These are phyloP conservation scores for Entonaema liquescens DNA, from an alignment of 495 filamentous ascomycete genomes.

Conservation along the genomic window DNA sequence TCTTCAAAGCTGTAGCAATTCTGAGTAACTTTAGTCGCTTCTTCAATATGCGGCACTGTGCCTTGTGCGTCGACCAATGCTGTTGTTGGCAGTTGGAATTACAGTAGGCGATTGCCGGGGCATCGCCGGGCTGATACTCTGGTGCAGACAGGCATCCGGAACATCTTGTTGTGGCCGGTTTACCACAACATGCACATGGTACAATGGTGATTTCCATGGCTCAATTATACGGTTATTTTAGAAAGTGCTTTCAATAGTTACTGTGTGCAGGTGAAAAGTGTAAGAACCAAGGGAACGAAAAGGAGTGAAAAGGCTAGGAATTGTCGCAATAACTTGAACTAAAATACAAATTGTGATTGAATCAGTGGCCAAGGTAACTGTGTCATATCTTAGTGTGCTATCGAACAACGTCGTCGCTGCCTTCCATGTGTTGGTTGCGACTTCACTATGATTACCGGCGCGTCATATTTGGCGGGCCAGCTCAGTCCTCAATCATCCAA, in stretches of 20 bases:
- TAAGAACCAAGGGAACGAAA: too few relatives aligned
- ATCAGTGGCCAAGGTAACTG: not conserved
- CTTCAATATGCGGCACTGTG: not conserved
- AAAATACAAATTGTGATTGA: not conserved
- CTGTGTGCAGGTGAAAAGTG: not conserved
- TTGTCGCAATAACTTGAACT: not conserved
- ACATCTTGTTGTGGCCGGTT: not conserved
- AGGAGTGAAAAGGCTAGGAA: too few relatives aligned
- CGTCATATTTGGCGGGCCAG: not conserved
- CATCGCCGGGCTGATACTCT: not conserved
- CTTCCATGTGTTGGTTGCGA: not conserved
- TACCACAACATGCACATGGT: constrained; percentile 1
- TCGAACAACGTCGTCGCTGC: not conserved
- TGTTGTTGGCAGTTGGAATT: not conserved
- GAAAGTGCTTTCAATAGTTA: not conserved
- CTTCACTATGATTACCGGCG: not conserved
- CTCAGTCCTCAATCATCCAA: not conserved
- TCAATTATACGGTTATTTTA: too few relatives aligned
- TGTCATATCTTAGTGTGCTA: not conserved
- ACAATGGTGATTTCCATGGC: not conserved
- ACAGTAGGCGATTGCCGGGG: not conserved
- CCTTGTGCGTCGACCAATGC: not conserved
- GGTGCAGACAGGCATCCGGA: not conserved
- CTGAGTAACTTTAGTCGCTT: not conserved
- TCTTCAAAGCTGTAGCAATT: not conserved